Base-by-base conservation (phyloP, 306 rosid genomes). In the Sindora glabra region DNA sequence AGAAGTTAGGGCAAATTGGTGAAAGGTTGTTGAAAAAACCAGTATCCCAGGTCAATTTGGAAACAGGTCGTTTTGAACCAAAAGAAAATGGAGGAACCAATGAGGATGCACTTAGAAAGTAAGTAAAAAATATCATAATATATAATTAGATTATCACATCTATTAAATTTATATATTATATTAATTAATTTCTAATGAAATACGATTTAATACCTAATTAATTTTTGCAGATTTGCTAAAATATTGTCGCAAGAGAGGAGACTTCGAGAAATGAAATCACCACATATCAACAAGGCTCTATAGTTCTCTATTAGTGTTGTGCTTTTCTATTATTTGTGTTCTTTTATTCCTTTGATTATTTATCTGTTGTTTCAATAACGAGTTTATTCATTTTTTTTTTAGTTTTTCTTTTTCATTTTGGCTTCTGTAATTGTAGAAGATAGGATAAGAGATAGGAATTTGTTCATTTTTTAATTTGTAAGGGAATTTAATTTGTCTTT, bases 241-340 rank as follows among this genome's bases (percentile, higher is more conserved):
- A 13, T 63, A 2, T 71, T 80, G 5, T 75, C 79, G 0, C 65
- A 65, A 40, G 85, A 80, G 62, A 80, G 65, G 52, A 59, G 56
- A 57, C 61, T 44, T 52, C 82, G 79, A 40, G 66, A 72, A 2
- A 55, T 45, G 7, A 76, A 24, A 57, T 76, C 85, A 1, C 77
- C 79, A 17, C 76, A 39, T 14, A 32, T 29, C 14, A 32, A 54
- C 5, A 67, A 45, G 56, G 1, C 29, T 48, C 5, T 29, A 0
- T 54, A 34, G 22, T 19, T 0, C 25, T n/a, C n/a, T n/a, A n/a
- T n/a, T n/a, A n/a, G n/a, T n/a, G n/a, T n/a, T n/a, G n/a, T n/a
- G n/a, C n/a, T n/a, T n/a, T n/a, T n/a, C n/a, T n/a, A n/a, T n/a
- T n/a, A n/a, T n/a, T n/a, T n/a, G n/a, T n/a, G n/a, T n/a, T n/a